phyloP scores from a whole-genome alignment of 768 basidiomycete genomes.

The Lactarius sp. region DNA sequence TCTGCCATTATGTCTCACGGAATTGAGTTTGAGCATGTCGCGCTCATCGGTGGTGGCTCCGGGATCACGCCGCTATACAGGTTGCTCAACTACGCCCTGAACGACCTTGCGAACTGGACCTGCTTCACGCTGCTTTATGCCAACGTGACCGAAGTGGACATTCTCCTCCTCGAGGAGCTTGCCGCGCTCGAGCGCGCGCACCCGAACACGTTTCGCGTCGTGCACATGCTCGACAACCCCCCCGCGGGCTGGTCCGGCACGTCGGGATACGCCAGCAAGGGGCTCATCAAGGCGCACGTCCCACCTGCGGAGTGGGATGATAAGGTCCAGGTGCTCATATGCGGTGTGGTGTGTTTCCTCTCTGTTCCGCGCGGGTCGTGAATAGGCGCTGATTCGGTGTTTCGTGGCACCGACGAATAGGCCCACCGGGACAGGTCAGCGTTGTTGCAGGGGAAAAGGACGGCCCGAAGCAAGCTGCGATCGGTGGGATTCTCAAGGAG shows the following conservation, averaged over 20 bases:
- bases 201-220: no score
- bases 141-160: slow-evolving; percentile 38
- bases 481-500: slow-evolving; percentile 81
- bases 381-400: neutral
- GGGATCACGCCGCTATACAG: slow-evolving; percentile 76
- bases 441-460: slow-evolving; percentile 86
- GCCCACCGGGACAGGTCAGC: slow-evolving; percentile 86
- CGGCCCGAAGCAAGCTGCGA: slow-evolving; percentile 78
- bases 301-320: slow-evolving; percentile 57
- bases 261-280: slow-evolving; percentile 68
- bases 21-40: slow-evolving; percentile 81
- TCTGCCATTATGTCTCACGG: slow-evolving; percentile 35
- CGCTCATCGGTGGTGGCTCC: slow-evolving; percentile 47
- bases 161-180: slow-evolving; percentile 18
- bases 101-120: slow-evolving; percentile 55
- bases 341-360: slow-evolving; percentile 49
- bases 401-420: slow-evolving; percentile 32
- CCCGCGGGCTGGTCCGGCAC: slow-evolving; percentile 63
- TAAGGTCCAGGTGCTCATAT: slow-evolving; percentile 86
- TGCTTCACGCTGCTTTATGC: slow-evolving; percentile 91
- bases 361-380: neutral
- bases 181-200: no score
- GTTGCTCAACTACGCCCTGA: slow-evolving; percentile 59
- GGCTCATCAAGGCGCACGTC: slow-evolving; percentile 71
- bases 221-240: no score